phyloP scores from a whole-genome alignment of 176 grass and related monocot species.

The Tuctoria greenei region DNA sequence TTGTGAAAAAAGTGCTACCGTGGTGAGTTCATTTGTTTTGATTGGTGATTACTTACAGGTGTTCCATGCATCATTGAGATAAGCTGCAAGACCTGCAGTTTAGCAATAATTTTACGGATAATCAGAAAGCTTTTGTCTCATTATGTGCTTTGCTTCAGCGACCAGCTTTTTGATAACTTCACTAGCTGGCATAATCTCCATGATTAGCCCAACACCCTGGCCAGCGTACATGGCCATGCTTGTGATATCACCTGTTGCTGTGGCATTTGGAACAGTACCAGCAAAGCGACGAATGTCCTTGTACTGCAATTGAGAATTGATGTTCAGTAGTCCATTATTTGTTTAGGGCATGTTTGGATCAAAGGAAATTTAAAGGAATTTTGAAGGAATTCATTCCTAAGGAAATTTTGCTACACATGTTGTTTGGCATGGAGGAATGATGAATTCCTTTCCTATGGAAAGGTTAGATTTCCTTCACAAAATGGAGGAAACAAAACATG shows the following conservation, averaged over 20 bases:
- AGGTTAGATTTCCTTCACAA: too few relatives aligned
- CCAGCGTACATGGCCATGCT: slow-evolving; percentile 91
- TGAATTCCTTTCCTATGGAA: too few relatives aligned
- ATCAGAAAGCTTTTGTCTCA: slow-evolving; percentile 41
- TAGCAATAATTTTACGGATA: background rate
- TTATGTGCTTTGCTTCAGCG: slow-evolving; percentile 54
- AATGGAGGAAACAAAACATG: too few relatives aligned
- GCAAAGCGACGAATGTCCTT: slow-evolving; percentile 68
- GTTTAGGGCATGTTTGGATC: too few relatives aligned
- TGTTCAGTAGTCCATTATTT: slow-evolving; percentile 27
- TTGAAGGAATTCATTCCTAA: too few relatives aligned
- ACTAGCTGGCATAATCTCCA: slow-evolving; percentile 63
- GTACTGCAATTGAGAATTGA: slow-evolving; percentile 45
- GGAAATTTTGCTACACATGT: too few relatives aligned
- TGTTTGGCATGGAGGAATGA: too few relatives aligned
- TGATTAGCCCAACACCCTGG: slow-evolving; percentile 76
- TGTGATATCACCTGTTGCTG: slow-evolving; percentile 63
- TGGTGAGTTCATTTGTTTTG: background rate
- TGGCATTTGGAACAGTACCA: slow-evolving; percentile 79
- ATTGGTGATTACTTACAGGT: slow-evolving; percentile 8
- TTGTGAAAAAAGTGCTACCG: background rate
- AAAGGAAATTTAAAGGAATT: too few relatives aligned
- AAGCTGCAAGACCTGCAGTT: background rate
- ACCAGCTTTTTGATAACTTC: slow-evolving; percentile 70
- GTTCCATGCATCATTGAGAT: background rate